Evolutionary conservation across 345 rosid genomes (phyloP), one percentile per base, ranked within the genome.

Genomic region (Populus pruinosa): DNA sequence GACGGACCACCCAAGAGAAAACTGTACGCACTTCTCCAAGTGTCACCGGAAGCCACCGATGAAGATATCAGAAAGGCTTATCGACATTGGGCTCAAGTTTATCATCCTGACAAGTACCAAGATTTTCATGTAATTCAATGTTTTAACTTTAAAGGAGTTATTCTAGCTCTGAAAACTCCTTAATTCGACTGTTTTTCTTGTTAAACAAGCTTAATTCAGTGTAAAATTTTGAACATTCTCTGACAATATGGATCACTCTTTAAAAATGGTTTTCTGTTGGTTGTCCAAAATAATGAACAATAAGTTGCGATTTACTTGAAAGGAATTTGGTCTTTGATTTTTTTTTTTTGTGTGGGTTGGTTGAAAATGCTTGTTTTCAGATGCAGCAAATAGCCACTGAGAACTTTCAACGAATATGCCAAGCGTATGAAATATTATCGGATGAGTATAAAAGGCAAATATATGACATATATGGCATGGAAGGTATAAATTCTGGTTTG

Each of bases 71-170:
- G 89, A 39, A 90, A 84, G 74, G 90, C 99, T 77, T 92, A 94
- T 82, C 98, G 97, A 27, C 97, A 92, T 69, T 94, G 93, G 95
- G 99, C 99, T 55, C 99, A 94, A 87, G 89, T 96, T 38, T 96
- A 96, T 77, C 99, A 96, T 71, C 99, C 99, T 12, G 98, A 96
- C 76, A 96, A 96, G 82, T 89, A 85, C 83, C 98, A 91, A 70
- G 89, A 89, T 81, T 80, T 85, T 77, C 91, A 82, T 63, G 99
- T 96, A 80, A 43, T 88, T 5, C 16, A 41, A 2, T 41, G 8
- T 21, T 14, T 39, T 56, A 33, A 7, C 66, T 61, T 49, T 4
- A 29, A 25, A 63, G 33, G 27, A 63, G 35, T 53, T 47, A 4
- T 14, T 20, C 59, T 53, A 2, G 10, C 20, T 20, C 3, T 18